Evolutionary conservation across 371 early-diverging fungal genomes (phyloP).

Genomic region (Syncephalis fuscata): DNA sequence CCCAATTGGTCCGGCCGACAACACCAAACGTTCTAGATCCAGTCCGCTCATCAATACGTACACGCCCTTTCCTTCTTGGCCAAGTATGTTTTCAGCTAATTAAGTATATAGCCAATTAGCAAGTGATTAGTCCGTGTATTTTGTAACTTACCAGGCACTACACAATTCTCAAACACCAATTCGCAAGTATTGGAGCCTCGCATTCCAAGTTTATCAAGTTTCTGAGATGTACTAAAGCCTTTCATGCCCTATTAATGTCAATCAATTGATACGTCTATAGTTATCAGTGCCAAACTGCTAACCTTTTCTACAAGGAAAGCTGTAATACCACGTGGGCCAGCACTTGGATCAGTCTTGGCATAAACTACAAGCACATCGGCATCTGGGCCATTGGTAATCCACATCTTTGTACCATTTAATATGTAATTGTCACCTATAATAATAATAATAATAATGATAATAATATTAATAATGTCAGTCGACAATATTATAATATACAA

Average conservation of each 20-base stretch:
- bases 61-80: conserved; percentile 77
- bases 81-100: conserved; percentile 75
- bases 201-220: conserved; percentile 96
- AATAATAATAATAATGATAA: too few relatives aligned
- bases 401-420: conserved; percentile 80
- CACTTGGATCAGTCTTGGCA: conserved; percentile 74
- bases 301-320: conserved; percentile 88
- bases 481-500: too few relatives aligned
- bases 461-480: too few relatives aligned
- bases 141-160: conserved; percentile 53
- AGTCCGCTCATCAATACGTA: conserved; percentile 95
- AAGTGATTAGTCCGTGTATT: neutral
- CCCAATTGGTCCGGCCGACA: conserved; percentile 90
- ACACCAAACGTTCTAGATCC: conserved; percentile 82
- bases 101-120: neutral
- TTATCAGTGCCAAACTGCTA: too few relatives aligned
- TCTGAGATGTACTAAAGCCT: conserved; percentile 76
- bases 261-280: neutral
- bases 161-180: conserved; percentile 86
- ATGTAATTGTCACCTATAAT: conserved; percentile 67
- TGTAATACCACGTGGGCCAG: conserved; percentile 80
- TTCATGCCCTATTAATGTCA: conserved; percentile 35
- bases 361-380: conserved; percentile 88
- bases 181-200: conserved; percentile 94
- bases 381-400: conserved; percentile 97